Evolutionary conservation across 345 rosid genomes (phyloP).

Genomic region (Physaria fendleri): DNA sequence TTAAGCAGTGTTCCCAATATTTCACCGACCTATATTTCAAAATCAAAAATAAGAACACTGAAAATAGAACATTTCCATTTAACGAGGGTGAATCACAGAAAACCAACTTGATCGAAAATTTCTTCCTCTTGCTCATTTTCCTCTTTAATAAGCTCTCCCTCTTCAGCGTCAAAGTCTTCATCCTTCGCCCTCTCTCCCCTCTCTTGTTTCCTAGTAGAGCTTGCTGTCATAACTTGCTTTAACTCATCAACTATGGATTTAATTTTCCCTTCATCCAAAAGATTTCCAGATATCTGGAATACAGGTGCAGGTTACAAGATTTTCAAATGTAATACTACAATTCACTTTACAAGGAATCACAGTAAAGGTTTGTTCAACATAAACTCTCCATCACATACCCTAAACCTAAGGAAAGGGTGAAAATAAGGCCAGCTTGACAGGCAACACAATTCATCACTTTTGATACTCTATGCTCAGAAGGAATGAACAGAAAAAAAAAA

Average conservation of each 20-base stretch:
- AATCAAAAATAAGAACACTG: neutral
- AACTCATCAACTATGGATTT: constrained; percentile 86
- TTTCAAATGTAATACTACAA: neutral
- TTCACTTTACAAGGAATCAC: neutral
- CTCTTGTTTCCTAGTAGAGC: constrained; percentile 90
- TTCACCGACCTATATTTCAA: constrained; percentile 83
- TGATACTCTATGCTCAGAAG: neutral
- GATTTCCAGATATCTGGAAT: constrained; percentile 75
- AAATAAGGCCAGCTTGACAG: neutral
- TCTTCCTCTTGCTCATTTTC: constrained; percentile 99
- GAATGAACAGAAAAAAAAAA: no score
- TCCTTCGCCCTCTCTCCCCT: constrained; percentile 91
- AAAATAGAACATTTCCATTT: neutral
- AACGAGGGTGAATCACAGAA: constrained; percentile 8
- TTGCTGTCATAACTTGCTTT: constrained; percentile 90
- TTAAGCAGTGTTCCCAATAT: constrained; percentile 96
- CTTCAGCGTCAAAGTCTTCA: constrained; percentile 99
- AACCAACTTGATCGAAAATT: constrained; percentile 94
- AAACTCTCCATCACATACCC: neutral
- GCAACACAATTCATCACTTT: neutral
- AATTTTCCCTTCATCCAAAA: constrained; percentile 81
- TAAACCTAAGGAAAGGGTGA: neutral
- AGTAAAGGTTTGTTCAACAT: neutral
- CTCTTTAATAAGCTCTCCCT: constrained; percentile 92
- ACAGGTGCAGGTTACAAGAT: neutral